Percentiles rank a stretch among this genome's conserved stretches.
Evolutionary conservation across 352 stramenopile genomes (phyloP).

Genomic region (Phytophthora tentaculata): DNA sequence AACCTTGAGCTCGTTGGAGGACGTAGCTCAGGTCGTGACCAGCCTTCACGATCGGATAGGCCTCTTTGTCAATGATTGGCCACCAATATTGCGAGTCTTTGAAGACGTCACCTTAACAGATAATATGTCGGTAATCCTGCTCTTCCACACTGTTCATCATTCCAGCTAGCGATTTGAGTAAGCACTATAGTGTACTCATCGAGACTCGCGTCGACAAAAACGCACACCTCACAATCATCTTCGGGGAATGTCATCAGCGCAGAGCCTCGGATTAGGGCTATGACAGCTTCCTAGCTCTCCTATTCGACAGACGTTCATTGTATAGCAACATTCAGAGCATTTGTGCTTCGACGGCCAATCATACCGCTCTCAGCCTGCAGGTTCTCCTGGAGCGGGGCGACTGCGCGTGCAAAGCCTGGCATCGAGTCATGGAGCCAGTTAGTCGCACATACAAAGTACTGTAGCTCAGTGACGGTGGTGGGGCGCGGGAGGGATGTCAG

Average conservation of each 20-base stretch:
- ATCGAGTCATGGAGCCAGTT: not conserved
- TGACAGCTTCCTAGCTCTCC: not conserved
- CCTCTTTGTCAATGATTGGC: constrained; percentile 1
- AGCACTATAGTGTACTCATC: not conserved
- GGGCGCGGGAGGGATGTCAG: too few species aligned
- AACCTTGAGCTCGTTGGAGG: not conserved
- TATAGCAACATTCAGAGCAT: not conserved
- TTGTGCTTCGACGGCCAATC: not conserved
- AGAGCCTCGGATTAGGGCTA: not conserved
- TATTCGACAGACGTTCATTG: not conserved
- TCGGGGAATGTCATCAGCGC: not conserved
- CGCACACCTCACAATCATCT: not conserved
- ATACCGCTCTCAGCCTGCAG: not conserved
- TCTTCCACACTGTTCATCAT: not conserved
- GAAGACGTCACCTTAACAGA: not conserved
- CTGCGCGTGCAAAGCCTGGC: not conserved
- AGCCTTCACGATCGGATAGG: not conserved
- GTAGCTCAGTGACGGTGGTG: too few species aligned
- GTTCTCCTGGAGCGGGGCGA: not conserved
- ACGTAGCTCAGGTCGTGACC: not conserved
- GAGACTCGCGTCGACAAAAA: not conserved
- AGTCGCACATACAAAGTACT: not conserved
- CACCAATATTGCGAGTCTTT: not conserved
- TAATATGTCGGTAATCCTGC: not conserved
- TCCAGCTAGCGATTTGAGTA: not conserved